Evolutionary conservation across 1,284 basidiomycete species (phyloP).

Genomic region (Tranzscheliella williamsii): DNA sequence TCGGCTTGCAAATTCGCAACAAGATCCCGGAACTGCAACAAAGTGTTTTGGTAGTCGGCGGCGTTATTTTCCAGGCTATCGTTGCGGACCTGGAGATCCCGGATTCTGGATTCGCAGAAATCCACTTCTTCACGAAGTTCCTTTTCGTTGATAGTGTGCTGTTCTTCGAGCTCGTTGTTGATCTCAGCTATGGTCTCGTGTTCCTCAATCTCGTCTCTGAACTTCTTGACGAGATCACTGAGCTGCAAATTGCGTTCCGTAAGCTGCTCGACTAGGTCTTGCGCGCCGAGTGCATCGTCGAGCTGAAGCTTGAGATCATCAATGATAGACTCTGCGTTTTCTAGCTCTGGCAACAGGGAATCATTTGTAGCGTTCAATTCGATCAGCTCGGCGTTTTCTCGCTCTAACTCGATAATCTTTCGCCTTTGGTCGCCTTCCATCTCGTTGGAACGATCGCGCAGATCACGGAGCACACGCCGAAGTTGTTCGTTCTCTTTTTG

Average conservation of each 20-base stretch:
- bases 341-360: slow-evolving; percentile 31
- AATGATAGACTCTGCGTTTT: slow-evolving; percentile 68
- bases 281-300: slow-evolving; percentile 90
- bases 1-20: slow-evolving; percentile 52
- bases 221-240: slow-evolving; percentile 87
- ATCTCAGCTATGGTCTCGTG: slow-evolving; percentile 93
- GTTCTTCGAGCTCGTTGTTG: slow-evolving; percentile 95
- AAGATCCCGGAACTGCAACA: slow-evolving; percentile 56
- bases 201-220: slow-evolving; percentile 92
- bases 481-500: slow-evolving; percentile 95
- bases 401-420: slow-evolving; percentile 84
- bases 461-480: slow-evolving; percentile 76
- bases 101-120: slow-evolving; percentile 33
- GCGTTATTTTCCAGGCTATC: slow-evolving; percentile 47
- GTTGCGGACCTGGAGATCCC: slow-evolving; percentile 29
- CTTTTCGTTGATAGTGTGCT: slow-evolving; percentile 91
- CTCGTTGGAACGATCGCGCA: slow-evolving; percentile 66
- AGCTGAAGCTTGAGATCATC: slow-evolving; percentile 92
- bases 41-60: slow-evolving; percentile 50
- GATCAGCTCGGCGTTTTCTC: slow-evolving; percentile 68
- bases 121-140: slow-evolving; percentile 84
- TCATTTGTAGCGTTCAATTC: slow-evolving; percentile 33
- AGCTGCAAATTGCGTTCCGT: slow-evolving; percentile 84
- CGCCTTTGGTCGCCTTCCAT: slow-evolving; percentile 81
- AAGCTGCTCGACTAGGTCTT: slow-evolving; percentile 92